Percentiles rank a stretch among this genome's conserved stretches.
These are phyloP conservation scores for Ganoderma leucocontextum DNA, from an alignment of 1,284 basidiomycete genomes.

Conservation along the genomic window DNA sequence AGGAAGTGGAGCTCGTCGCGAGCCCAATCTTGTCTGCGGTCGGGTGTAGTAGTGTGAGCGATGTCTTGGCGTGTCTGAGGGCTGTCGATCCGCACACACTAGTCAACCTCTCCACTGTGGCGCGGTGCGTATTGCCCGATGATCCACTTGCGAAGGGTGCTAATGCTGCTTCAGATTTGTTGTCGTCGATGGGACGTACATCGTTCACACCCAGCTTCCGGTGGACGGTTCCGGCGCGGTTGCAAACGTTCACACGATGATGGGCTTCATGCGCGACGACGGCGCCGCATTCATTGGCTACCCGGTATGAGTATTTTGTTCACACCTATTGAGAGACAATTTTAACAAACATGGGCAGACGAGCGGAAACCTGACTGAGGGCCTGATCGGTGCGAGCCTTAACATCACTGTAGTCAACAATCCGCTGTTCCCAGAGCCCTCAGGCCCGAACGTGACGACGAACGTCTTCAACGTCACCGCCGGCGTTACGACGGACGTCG, in stretches of 20 bases:
- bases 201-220: slow-evolving; percentile 49
- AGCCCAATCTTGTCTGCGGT: slow-evolving; percentile 46
- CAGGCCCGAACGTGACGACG: slow-evolving; percentile 40
- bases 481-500: slow-evolving; percentile 44
- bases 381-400: slow-evolving; percentile 33
- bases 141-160: background rate
- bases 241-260: slow-evolving; percentile 54
- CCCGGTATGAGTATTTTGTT: slow-evolving; percentile 30
- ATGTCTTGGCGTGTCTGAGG: slow-evolving; percentile 45
- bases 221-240: slow-evolving; percentile 48
- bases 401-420: slow-evolving; percentile 36
- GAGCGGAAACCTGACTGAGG: slow-evolving; percentile 34
- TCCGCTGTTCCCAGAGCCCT: slow-evolving; percentile 43
- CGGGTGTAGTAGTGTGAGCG: slow-evolving; percentile 39
- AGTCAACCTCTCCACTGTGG: slow-evolving; percentile 44
- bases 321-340: slow-evolving; percentile 7
- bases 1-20: slow-evolving; percentile 43
- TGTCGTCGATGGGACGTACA: slow-evolving; percentile 55
- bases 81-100: slow-evolving; percentile 43
- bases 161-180: slow-evolving; percentile 42
- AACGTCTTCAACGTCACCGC: slow-evolving; percentile 49
- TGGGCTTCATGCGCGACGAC: slow-evolving; percentile 54
- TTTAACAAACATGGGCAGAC: slow-evolving; percentile 33
- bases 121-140: slow-evolving; percentile 38
- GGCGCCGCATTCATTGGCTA: slow-evolving; percentile 47